Evolutionary conservation across 2,329 filamentous ascomycete species (phyloP).

Genomic region (Penicillium sp.): DNA sequence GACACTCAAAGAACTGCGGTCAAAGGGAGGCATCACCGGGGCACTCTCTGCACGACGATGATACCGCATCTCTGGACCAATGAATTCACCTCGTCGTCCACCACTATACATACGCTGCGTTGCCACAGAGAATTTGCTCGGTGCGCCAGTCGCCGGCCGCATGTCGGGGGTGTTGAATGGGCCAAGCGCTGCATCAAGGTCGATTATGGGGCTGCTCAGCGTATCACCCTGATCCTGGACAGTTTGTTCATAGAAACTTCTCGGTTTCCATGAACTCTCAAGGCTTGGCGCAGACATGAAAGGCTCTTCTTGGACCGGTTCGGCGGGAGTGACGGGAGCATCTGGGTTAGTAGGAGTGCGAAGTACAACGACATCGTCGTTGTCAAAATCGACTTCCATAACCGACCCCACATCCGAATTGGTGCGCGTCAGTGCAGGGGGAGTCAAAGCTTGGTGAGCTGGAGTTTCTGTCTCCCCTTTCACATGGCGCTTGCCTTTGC

Average conservation of each 20-base stretch:
- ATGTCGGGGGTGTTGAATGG: conserved; percentile 73
- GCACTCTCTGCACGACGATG: conserved; percentile 52
- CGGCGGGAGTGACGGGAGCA: conserved; percentile 26
- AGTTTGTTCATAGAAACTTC: conserved; percentile 45
- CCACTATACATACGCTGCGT: conserved; percentile 50
- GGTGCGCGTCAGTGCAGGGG: conserved; percentile 42
- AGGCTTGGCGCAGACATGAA: conserved; percentile 24
- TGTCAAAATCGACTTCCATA: conserved; percentile 49
- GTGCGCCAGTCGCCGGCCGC: conserved; percentile 30
- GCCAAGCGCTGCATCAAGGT: conserved; percentile 87
- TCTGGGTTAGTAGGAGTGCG: conserved; percentile 42
- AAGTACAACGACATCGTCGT: conserved; percentile 50
- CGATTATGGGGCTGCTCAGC: conserved; percentile 73
- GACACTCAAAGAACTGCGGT: conserved; percentile 41
- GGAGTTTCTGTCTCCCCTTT: conserved; percentile 38
- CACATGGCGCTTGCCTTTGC: conserved; percentile 43
- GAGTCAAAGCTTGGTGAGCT: conserved; percentile 36
- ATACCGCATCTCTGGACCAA: conserved; percentile 50
- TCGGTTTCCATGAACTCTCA: conserved; percentile 44
- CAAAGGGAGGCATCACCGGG: conserved; percentile 49
- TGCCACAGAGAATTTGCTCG: conserved; percentile 40
- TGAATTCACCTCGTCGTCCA: conserved; percentile 46
- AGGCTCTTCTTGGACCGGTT: conserved; percentile 17
- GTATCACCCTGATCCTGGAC: conserved; percentile 62
- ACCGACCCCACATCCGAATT: conserved; percentile 44